Evolutionary conservation across 306 rosid species (phyloP).

Genomic region (Pyrus pyrifolia): DNA sequence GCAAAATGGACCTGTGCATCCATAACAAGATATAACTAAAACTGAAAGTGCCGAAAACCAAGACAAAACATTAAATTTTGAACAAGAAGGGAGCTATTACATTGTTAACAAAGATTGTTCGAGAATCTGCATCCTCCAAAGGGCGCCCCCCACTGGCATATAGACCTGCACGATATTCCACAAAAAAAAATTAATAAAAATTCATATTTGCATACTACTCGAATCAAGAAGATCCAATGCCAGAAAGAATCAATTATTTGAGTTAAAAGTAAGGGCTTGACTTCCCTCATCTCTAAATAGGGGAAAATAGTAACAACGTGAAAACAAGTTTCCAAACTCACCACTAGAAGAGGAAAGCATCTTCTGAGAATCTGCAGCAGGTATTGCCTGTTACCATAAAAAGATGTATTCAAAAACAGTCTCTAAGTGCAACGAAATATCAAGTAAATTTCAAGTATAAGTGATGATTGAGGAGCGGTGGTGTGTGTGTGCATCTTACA

Average conservation of each 20-base stretch:
- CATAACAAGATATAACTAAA: neutral
- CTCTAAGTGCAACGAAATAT: neutral
- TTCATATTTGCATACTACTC: neutral
- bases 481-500: conserved; percentile 35
- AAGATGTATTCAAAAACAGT: conserved; percentile 6
- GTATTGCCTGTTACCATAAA: conserved; percentile 37
- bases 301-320: neutral
- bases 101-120: conserved; percentile 88
- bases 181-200: neutral
- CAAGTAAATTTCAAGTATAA: neutral
- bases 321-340: conserved; percentile 28
- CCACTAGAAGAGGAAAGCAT: conserved; percentile 41
- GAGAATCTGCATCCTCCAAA: conserved; percentile 74
- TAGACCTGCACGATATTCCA: conserved; percentile 39
- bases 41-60: neutral
- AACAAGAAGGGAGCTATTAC: conserved; percentile 39
- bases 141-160: conserved; percentile 52
- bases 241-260: neutral
- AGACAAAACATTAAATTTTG: neutral
- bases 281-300: neutral
- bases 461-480: neutral
- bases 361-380: conserved; percentile 44
- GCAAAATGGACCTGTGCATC: conserved; percentile 77
- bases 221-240: neutral
- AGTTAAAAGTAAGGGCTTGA: neutral